phyloP scores from a whole-genome alignment of 2,329 filamentous ascomycete species.

The Alternaria brassicae region DNA sequence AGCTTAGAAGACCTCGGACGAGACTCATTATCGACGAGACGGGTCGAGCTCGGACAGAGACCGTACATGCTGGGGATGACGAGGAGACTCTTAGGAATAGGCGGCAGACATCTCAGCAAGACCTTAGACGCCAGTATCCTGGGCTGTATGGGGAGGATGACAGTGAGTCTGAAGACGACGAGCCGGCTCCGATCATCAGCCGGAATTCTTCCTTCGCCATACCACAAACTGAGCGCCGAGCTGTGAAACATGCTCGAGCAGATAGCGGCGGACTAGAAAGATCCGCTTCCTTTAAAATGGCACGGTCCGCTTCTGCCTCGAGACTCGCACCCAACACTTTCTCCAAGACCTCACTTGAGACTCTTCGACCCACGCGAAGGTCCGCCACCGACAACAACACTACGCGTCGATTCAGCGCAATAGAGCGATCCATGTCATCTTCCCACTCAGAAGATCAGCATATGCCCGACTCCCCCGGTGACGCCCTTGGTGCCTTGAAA shows the following conservation, averaged over 20 bases:
- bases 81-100: slow-evolving; percentile 40
- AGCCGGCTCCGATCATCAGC: slow-evolving; percentile 40
- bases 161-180: slow-evolving; percentile 48
- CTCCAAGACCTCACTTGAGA: slow-evolving; percentile 45
- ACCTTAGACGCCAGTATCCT: slow-evolving; percentile 51
- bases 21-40: slow-evolving; percentile 58
- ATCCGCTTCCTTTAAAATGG: slow-evolving; percentile 44
- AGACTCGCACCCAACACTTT: slow-evolving; percentile 35
- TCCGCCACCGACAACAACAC: slow-evolving; percentile 24
- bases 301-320: slow-evolving; percentile 42
- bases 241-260: slow-evolving; percentile 46
- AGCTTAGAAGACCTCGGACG: slow-evolving; percentile 52
- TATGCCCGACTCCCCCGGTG: slow-evolving; percentile 45
- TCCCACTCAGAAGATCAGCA: slow-evolving; percentile 30
- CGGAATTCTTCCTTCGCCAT: slow-evolving; percentile 48
- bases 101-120: slow-evolving; percentile 32
- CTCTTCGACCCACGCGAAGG: slow-evolving; percentile 32
- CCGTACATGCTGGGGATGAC: slow-evolving; percentile 47
- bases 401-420: slow-evolving; percentile 43
- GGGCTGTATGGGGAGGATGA: slow-evolving; percentile 54
- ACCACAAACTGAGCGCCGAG: slow-evolving; percentile 39
- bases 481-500: slow-evolving; percentile 52
- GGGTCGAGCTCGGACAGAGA: slow-evolving; percentile 57
- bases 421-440: slow-evolving; percentile 35
- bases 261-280: slow-evolving; percentile 41